phyloP scores from a whole-genome alignment of 2,329 filamentous ascomycete genomes.

The Amesomyces nigricolor region DNA sequence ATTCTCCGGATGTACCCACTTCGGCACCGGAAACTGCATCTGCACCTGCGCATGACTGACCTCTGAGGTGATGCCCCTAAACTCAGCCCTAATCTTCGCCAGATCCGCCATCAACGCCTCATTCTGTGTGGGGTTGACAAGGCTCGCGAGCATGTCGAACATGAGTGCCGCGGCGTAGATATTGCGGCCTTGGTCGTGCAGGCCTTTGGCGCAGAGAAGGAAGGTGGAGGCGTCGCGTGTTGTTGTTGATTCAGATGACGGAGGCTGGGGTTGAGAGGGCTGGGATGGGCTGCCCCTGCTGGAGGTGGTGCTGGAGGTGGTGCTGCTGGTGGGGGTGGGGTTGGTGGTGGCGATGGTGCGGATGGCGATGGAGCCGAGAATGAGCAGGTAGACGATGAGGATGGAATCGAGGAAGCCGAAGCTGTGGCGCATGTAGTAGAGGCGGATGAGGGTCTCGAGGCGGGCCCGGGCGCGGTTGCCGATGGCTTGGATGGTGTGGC shows the following conservation, averaged over 20 bases:
- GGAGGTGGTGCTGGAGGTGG: neutral
- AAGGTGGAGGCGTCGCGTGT: slow-evolving; percentile 11
- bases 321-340: too few species aligned
- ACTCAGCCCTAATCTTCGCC: neutral
- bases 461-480: slow-evolving; percentile 3
- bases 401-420: slow-evolving; percentile 11
- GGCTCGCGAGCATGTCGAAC: slow-evolving; percentile 1
- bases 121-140: neutral
- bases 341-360: neutral
- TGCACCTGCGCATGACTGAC: slow-evolving; percentile 1
- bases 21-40: slow-evolving; percentile 7
- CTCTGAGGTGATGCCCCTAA: neutral
- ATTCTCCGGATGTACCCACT: neutral
- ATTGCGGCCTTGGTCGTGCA: slow-evolving; percentile 13
- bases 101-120: neutral
- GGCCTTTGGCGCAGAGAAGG: slow-evolving; percentile 15
- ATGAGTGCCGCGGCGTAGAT: slow-evolving; percentile 8
- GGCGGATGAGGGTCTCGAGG: slow-evolving; percentile 15
- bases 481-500: neutral
- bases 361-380: slow-evolving; percentile 10
- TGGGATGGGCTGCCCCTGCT: neutral
- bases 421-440: slow-evolving; percentile 18
- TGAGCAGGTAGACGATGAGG: slow-evolving; percentile 9
- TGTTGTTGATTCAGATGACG: neutral
- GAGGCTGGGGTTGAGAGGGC: too few species aligned